Conservation (phyloP, 2,329 filamentous ascomycete genomes). For the Verticillium nubilum region DNA sequence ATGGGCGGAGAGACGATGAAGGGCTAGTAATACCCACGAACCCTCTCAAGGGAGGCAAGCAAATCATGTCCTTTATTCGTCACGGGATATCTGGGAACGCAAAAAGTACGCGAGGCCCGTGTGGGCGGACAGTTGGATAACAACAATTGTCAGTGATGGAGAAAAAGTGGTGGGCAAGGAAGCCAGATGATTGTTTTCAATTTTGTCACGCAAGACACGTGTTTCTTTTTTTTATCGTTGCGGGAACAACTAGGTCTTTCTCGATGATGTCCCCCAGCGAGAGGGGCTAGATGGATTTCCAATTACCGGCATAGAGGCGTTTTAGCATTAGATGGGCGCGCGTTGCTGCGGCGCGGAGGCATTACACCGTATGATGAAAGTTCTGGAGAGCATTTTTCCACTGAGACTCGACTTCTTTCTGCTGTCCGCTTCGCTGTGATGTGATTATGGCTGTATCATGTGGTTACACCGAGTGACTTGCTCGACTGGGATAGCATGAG, state of each 20-base stretch:
- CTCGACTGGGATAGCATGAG: too few species aligned
- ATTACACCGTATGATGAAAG: background rate
- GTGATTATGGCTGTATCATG: too few species aligned
- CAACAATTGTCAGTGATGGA: conserved; percentile 10
- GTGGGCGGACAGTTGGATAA: conserved; percentile 5
- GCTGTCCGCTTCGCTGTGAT: too few species aligned
- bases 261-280: background rate
- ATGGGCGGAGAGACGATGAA: background rate
- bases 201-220: background rate
- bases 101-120: background rate
- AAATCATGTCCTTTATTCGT: background rate
- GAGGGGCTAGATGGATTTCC: background rate
- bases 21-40: background rate
- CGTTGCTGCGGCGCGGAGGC: background rate
- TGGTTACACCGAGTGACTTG: too few species aligned
- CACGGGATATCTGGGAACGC: background rate
- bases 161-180: conserved; percentile 7
- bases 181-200: conserved; percentile 1
- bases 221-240: background rate
- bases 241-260: background rate
- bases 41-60: background rate
- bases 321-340: background rate
- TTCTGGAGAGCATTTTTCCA: background rate
- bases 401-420: too few species aligned
- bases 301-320: background rate